Base-by-base conservation (phyloP, 1,139 yeast genomes). In the Hansenula lynferdii region DNA sequence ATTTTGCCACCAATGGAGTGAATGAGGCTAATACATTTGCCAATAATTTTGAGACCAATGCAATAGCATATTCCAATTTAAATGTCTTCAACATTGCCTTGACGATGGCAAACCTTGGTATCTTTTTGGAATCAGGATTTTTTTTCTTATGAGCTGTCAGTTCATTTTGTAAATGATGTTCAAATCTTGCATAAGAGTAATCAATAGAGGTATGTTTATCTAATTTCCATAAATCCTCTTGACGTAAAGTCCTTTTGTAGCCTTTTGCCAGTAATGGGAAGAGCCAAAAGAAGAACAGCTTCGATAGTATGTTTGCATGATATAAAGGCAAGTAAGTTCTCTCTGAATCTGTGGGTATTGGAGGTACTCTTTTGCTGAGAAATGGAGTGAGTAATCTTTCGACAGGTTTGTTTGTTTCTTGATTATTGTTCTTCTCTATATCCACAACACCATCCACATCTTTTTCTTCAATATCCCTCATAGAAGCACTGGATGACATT, bases 211-310 rank as follows among this genome's bases (percentile, higher is more conserved):
- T 58, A 19, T 75, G 70, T 11, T 66, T 70, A 19, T 72, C 69
- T 38, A 83, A 64, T 25, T 58, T 58, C 61, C 70, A 82, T 38
- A 83, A 58, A 58, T 84, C 94, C 34, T 73, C 69, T n/a, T 77
- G 77, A 38, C 72, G 74, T 26, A 84, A 56, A 0, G 85, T 78
- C 48, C 94, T 67, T 37, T 69, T 67, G 54, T 83, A 84, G 1
- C 94, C 92, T 3, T 67, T 70, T 27, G 61, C 66, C 45, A 81
- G 49, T 8, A 80, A 42, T 0, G 85, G 83, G 6, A 60, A 42
- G 31, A 79, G 65, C 89, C 89, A 82, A 49, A 65, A 54, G 45
- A 75, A 74, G 30, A 77, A 70, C 2, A 62, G 30, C 24, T 51
- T 56, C 15, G 65, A 64, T 9, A 68, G 21, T 2, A 59, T 28